Evolutionary conservation across 2,329 filamentous ascomycete species (phyloP), one percentile per base, ranked within the genome.

Genomic region (Aureobasidium lini): DNA sequence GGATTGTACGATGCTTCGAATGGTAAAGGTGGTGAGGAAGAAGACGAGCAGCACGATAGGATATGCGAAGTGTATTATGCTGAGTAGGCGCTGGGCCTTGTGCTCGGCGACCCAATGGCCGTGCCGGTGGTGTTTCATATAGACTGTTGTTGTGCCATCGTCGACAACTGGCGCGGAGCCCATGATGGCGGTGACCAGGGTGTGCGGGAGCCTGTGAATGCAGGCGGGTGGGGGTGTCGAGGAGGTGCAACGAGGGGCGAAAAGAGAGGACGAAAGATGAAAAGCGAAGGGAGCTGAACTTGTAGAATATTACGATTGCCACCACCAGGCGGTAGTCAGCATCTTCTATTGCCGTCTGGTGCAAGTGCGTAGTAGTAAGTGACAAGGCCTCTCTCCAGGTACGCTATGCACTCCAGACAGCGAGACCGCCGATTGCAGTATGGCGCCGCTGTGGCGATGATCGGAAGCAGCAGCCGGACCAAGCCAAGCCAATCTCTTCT

Each of bases 1-100:
- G 40, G 81, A 77, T 18, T 78, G 76, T 62, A 79, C 68, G 63
- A 88, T 79, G 66, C 84, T 85, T 70, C 81, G 82, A 64, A 76
- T 69, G 59, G 85, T 79, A 68, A 88, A 87, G 63, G 81, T 79
- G 62, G 77, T 71, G 50, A 87, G 73, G 71, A 89, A 89, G 68
- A 88, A 79, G 65, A 83, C 64, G 57, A 88, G 77, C 61, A 89
- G 75, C 60, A 86, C 70, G 66, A 87, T 81, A 11, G 86, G 85
- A 64, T 84, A 88, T 65, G 79, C 75, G 69, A 79, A 82, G 67
- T 83, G 82, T 60, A 82, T 69, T 65, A 76, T 74, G 54, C 70
- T 71, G 62, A 82, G 69, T 62, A 79, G 69, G 50, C 67, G 68
- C 53, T 73, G 73, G 62, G 76, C 75, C 59, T 73, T 71, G 42